Percentiles rank a stretch among this genome's conserved stretches.
Conservation (phyloP, 257 asterid species). For the Haberlea rhodopensis region DNA sequence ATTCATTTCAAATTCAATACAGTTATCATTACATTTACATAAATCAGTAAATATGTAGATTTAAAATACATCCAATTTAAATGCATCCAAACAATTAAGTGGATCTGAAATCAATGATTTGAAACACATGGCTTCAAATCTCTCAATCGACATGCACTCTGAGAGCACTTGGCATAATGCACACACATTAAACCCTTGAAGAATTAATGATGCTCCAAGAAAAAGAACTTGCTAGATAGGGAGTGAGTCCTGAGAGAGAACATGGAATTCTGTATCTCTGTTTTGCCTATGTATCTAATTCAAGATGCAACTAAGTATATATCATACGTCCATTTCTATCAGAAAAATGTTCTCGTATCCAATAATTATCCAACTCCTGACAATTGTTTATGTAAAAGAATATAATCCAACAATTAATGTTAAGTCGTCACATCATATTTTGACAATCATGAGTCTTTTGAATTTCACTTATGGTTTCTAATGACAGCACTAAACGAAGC, state of each 20-base stretch:
- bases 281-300: too few species aligned
- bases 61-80: too few species aligned
- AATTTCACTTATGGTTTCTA: slow-evolving; percentile 8
- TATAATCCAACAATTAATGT: background rate
- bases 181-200: too few species aligned
- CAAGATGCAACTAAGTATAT: too few species aligned
- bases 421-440: background rate
- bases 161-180: background rate
- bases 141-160: too few species aligned
- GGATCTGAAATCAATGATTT: too few species aligned
- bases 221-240: background rate
- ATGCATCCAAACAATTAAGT: too few species aligned
- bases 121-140: too few species aligned
- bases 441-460: background rate
- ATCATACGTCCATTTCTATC: background rate
- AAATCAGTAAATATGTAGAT: too few species aligned
- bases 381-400: background rate
- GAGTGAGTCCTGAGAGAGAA: background rate
- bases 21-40: too few species aligned
- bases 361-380: too few species aligned
- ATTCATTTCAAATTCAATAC: too few species aligned
- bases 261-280: background rate
- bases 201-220: background rate
- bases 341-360: background rate
- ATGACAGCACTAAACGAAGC: slow-evolving; percentile 70